Evolutionary conservation across 1,284 basidiomycete species (phyloP).

Genomic region (Anthracocystis walkeri): DNA sequence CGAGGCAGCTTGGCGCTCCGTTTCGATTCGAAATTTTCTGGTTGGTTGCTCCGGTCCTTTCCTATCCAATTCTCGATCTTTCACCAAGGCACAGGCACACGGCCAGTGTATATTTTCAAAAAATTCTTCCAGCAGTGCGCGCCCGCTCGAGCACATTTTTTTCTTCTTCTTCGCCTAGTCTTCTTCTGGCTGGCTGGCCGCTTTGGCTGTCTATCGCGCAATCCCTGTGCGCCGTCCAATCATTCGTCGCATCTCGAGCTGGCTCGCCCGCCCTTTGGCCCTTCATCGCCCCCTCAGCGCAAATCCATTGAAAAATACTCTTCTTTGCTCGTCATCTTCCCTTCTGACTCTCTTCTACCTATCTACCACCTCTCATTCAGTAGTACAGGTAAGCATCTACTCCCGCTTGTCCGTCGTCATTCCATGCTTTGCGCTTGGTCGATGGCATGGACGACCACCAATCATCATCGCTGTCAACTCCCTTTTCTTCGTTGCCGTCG

Average conservation of each 20-base stretch:
- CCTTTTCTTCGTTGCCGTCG: slow-evolving; percentile 8
- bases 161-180: slow-evolving; percentile 2
- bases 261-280: slow-evolving; percentile 5
- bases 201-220: slow-evolving; percentile 9
- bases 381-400: slow-evolving; percentile 48
- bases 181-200: not conserved
- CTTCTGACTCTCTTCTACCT: slow-evolving; percentile 38
- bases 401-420: slow-evolving; percentile 4
- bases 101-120: slow-evolving; percentile 21
- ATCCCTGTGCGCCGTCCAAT: slow-evolving; percentile 15
- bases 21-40: slow-evolving; percentile 32
- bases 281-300: slow-evolving; percentile 15
- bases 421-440: not conserved
- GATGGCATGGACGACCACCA: not conserved
- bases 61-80: slow-evolving; percentile 43
- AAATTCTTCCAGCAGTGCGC: slow-evolving; percentile 7
- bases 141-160: slow-evolving; percentile 11
- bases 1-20: slow-evolving; percentile 12
- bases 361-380: slow-evolving; percentile 48
- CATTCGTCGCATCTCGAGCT: slow-evolving; percentile 10
- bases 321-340: slow-evolving; percentile 26
- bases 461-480: not conserved
- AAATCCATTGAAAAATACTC: slow-evolving; percentile 43
- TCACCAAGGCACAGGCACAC: slow-evolving; percentile 8
- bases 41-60: slow-evolving; percentile 42